Evolutionary conservation across 1,284 basidiomycete species (phyloP).

Genomic region (Malassezia sp.): DNA sequence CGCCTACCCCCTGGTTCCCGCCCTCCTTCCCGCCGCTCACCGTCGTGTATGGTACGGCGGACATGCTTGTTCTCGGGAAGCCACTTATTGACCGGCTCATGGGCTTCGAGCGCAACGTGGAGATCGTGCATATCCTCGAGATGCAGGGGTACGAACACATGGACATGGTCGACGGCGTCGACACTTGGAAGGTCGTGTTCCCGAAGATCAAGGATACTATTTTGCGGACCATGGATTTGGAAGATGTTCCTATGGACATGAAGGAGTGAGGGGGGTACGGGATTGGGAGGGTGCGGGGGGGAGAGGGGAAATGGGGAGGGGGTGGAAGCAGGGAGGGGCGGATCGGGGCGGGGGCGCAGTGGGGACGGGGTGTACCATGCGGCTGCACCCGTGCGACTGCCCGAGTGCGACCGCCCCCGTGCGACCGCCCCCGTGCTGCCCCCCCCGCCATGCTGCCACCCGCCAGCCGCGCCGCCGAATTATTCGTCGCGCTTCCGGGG

Average conservation of each 20-base stretch:
- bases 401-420: too few species aligned
- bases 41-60: constrained; percentile 40
- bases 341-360: too few species aligned
- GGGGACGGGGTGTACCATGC: too few species aligned
- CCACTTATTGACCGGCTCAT: constrained; percentile 38
- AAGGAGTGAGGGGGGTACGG: too few species aligned
- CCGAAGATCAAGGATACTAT: constrained; percentile 44
- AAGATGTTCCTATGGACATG: constrained; percentile 19
- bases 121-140: constrained; percentile 44
- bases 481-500: too few species aligned
- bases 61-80: constrained; percentile 43
- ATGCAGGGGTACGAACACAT: constrained; percentile 43
- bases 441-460: too few species aligned
- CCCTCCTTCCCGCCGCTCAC: constrained; percentile 39
- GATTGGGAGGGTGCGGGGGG: too few species aligned
- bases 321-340: too few species aligned
- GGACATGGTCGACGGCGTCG: constrained; percentile 42
- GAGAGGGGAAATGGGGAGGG: too few species aligned
- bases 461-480: too few species aligned
- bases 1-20: constrained; percentile 42
- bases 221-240: constrained; percentile 28
- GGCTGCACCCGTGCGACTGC: too few species aligned
- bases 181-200: constrained; percentile 38
- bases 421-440: too few species aligned
- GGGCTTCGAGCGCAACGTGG: constrained; percentile 36